Percentiles rank a stretch among this genome's conserved stretches.
These are phyloP conservation scores for Darksidea phi DNA, from an alignment of 495 filamentous ascomycete species.

Conservation along the genomic window DNA sequence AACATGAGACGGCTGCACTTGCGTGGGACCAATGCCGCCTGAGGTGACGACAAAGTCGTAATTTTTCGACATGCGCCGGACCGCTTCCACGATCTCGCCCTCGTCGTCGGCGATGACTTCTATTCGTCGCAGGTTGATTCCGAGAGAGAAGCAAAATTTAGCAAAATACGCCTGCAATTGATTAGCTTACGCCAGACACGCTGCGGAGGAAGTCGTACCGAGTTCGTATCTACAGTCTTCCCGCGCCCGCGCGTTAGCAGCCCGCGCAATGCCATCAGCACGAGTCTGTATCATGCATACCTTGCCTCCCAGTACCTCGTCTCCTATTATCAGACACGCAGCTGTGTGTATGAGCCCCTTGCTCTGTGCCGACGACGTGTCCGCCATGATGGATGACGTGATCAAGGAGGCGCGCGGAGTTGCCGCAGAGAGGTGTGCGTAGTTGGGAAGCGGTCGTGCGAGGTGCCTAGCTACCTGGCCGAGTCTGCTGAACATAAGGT, in stretches of 20 bases:
- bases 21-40: conserved; percentile 95
- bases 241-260: conserved; percentile 11
- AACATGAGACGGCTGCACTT: conserved; percentile 6
- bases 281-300: conserved; percentile 47
- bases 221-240: conserved; percentile 88
- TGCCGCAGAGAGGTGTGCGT: conserved; percentile 51
- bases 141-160: conserved; percentile 87
- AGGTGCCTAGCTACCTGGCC: conserved; percentile 73
- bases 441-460: conserved; percentile 58
- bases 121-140: conserved; percentile 83
- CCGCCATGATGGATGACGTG: conserved; percentile 39
- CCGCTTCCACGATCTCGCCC: conserved; percentile 82
- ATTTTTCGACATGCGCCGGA: conserved; percentile 74
- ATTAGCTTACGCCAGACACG: background rate
- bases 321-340: conserved; percentile 91
- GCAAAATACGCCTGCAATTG: conserved; percentile 64
- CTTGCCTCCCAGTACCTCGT: conserved; percentile 97
- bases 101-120: conserved; percentile 94
- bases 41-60: conserved; percentile 94
- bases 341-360: conserved; percentile 78
- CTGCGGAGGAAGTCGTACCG: conserved; percentile 37
- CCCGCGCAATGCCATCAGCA: conserved; percentile 33
- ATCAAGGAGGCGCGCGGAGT: conserved; percentile 23
- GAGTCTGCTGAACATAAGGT: conserved; percentile 70
- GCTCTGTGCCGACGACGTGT: conserved; percentile 51